Conservation (phyloP, 306 rosid genomes). For the Ochetophila trinervis region DNA sequence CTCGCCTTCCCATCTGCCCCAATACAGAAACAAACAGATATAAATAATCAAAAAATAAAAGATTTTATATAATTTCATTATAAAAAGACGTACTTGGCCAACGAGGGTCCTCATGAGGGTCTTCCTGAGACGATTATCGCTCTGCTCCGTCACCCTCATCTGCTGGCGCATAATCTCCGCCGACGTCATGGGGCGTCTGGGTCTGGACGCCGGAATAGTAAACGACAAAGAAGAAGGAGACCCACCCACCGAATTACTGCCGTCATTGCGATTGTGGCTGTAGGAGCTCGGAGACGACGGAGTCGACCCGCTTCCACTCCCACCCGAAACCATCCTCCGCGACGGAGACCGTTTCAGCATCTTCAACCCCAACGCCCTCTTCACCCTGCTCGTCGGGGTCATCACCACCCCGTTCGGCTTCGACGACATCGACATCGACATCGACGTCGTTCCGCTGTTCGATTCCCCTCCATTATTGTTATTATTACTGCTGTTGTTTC, state of each 20-base stretch:
- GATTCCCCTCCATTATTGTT: constrained; percentile 22
- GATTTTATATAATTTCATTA: too few species aligned
- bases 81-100: constrained; percentile 81
- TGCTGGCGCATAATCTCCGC: constrained; percentile 99
- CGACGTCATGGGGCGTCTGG: constrained; percentile 91
- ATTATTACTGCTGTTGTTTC: constrained; percentile 7
- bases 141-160: constrained; percentile 86
- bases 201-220: constrained; percentile 40
- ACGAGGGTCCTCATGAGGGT: constrained; percentile 78
- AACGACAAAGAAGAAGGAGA: constrained; percentile 30
- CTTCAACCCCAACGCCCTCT: constrained; percentile 75
- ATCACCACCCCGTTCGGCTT: constrained; percentile 52
- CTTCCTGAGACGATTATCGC: constrained; percentile 75
- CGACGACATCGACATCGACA: constrained; percentile 16
- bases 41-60: too few species aligned
- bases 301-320: constrained; percentile 37
- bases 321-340: constrained; percentile 63
- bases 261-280: neutral
- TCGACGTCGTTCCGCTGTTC: constrained; percentile 1
- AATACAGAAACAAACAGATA: too few species aligned
- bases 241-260: constrained; percentile 7
- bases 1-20: constrained; percentile 73
- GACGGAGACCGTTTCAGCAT: constrained; percentile 85
- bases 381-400: constrained; percentile 73
- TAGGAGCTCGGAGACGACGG: constrained; percentile 45